Evolutionary conservation across 108 stramenopile genomes (phyloP).

Genomic region (Pseudonitzschia delicatissima): DNA sequence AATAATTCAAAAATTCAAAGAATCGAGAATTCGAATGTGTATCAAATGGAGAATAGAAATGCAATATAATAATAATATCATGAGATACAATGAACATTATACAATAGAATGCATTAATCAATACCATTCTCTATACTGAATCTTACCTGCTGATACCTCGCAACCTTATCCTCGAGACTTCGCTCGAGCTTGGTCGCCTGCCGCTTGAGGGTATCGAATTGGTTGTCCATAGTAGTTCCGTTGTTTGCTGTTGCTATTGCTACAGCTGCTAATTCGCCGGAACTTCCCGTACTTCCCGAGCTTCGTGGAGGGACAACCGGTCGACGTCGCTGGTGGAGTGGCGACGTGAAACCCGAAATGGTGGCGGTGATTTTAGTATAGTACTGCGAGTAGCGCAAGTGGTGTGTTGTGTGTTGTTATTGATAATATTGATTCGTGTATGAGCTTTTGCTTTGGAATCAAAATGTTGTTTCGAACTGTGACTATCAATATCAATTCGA

Average conservation of each 20-base stretch:
- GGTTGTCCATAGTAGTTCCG: conserved; percentile 41
- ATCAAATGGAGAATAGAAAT: not conserved
- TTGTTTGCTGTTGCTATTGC: not conserved
- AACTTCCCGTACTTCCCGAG: not conserved
- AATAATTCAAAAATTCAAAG: no score
- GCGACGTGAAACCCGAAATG: conserved; percentile 1
- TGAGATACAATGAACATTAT: not conserved
- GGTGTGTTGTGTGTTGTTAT: no score
- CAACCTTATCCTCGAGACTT: conserved; percentile 72
- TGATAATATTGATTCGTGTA: no score
- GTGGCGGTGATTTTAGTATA: not conserved
- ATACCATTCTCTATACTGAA: not conserved
- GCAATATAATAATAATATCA: not conserved
- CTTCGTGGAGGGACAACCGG: not conserved
- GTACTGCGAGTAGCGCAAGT: no score
- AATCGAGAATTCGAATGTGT: no score
- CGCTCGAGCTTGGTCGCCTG: conserved; percentile 83
- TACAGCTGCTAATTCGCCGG: not conserved
- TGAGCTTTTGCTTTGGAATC: no score
- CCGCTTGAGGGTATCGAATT: conserved; percentile 69
- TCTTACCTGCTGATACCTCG: conserved; percentile 79
- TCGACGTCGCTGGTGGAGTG: conserved; percentile 2
- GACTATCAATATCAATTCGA: no score
- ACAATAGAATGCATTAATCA: not conserved
- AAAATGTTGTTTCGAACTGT: no score